Conservation (phyloP, 805 yeast species). For the Nakazawaea molendinolei region DNA sequence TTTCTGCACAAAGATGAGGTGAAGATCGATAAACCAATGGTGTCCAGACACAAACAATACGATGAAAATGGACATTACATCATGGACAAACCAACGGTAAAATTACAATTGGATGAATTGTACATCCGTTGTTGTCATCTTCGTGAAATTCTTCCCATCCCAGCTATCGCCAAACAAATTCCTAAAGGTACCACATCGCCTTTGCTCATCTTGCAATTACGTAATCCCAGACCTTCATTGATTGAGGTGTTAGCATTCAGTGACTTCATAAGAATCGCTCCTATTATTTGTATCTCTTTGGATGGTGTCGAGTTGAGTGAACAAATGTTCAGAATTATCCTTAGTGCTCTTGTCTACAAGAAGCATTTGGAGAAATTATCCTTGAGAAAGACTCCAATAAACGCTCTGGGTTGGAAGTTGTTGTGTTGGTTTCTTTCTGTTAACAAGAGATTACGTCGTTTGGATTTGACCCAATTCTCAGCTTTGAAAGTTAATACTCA, state of each 20-base stretch:
- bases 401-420: conserved; percentile 68
- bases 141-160: conserved; percentile 86
- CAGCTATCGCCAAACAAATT: conserved; percentile 78
- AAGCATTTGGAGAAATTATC: conserved; percentile 65
- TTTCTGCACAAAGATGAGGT: conserved; percentile 20
- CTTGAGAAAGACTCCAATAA: conserved; percentile 70
- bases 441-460: conserved; percentile 47
- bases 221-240: conserved; percentile 86
- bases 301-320: conserved; percentile 73
- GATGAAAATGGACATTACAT: conserved; percentile 12
- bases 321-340: conserved; percentile 71
- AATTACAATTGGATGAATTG: conserved; percentile 53
- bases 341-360: conserved; percentile 64
- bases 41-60: conserved; percentile 23
- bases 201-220: conserved; percentile 58
- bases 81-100: conserved; percentile 31
- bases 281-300: conserved; percentile 64
- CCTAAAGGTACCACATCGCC: conserved; percentile 76
- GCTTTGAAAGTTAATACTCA: conserved; percentile 37
- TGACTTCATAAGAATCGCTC: conserved; percentile 82
- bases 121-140: conserved; percentile 92
- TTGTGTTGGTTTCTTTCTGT: conserved; percentile 69
- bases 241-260: conserved; percentile 84
- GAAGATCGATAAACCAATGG: conserved; percentile 68
- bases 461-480: conserved; percentile 71